phyloP scores from a whole-genome alignment of 306 rosid species.

The Rubus parviflorus region DNA sequence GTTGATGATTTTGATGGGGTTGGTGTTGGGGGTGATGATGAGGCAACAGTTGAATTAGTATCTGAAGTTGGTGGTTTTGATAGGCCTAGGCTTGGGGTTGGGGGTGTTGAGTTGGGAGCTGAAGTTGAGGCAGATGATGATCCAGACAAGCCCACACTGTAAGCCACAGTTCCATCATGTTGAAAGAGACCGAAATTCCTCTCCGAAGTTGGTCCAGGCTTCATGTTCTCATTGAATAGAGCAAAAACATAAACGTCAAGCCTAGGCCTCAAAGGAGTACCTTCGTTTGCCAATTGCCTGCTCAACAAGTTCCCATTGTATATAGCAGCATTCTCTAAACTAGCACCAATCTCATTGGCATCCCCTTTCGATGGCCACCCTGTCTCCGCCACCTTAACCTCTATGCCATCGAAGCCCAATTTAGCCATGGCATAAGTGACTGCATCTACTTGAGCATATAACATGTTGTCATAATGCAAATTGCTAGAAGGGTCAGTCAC shows the following conservation, averaged over 20 bases:
- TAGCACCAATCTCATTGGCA: slow-evolving; percentile 61
- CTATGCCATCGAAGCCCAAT: slow-evolving; percentile 67
- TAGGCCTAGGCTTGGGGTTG: background rate
- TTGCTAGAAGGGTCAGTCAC: slow-evolving; percentile 75
- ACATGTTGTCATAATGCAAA: slow-evolving; percentile 81
- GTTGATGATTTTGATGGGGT: background rate
- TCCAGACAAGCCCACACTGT: slow-evolving; percentile 67
- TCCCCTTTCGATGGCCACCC: slow-evolving; percentile 99
- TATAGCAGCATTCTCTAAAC: slow-evolving; percentile 48
- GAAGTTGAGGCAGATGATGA: slow-evolving; percentile 35
- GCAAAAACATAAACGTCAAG: slow-evolving; percentile 87
- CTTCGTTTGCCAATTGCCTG: slow-evolving; percentile 72
- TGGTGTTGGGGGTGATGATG: background rate
- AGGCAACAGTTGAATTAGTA: background rate
- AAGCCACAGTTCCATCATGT: slow-evolving; percentile 80
- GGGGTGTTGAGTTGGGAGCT: background rate
- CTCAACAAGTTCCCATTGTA: slow-evolving; percentile 72
- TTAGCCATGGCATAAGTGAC: slow-evolving; percentile 64
- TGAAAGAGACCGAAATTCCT: slow-evolving; percentile 82
- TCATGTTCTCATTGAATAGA: slow-evolving; percentile 82
- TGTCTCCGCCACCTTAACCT: slow-evolving; percentile 81
- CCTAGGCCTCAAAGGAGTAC: slow-evolving; percentile 78
- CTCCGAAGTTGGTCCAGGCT: slow-evolving; percentile 90
- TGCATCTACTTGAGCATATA: slow-evolving; percentile 98
- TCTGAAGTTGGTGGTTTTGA: background rate